These are phyloP conservation scores for Claviceps lovelessii DNA, from an alignment of 2,329 filamentous ascomycete species.

Conservation along the genomic window DNA sequence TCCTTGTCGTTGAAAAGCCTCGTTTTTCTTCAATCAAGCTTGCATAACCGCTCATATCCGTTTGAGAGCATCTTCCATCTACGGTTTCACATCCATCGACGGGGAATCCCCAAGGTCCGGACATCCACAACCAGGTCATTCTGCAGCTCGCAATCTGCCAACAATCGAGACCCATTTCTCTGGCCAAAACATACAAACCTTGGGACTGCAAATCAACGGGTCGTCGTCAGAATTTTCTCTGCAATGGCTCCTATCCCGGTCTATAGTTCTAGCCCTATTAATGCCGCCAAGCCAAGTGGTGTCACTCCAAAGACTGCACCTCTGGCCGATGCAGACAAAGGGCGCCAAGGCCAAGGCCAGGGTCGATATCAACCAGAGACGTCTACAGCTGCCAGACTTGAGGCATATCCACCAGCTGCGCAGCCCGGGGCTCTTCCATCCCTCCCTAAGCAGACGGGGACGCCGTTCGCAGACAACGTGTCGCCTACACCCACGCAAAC, in stretches of 20 bases:
- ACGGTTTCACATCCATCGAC: background rate
- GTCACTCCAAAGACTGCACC: constrained; percentile 30
- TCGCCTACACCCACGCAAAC: constrained; percentile 30
- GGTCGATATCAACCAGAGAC: constrained; percentile 2
- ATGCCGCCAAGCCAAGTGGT: constrained; percentile 37
- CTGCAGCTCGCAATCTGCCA: background rate
- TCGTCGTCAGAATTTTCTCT: background rate
- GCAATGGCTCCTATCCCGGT: constrained; percentile 49
- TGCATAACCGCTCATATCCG: background rate
- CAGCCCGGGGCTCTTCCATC: constrained; percentile 33
- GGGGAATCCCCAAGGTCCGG: background rate
- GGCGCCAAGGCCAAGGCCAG: background rate
- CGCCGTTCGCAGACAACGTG: constrained; percentile 19
- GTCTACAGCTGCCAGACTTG: constrained; percentile 6
- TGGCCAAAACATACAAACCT: background rate
- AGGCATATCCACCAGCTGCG: constrained; percentile 24
- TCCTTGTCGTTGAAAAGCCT: background rate
- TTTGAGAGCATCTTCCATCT: background rate
- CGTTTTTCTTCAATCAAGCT: background rate
- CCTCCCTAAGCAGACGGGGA: constrained; percentile 29
- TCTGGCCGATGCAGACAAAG: background rate
- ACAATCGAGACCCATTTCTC: background rate
- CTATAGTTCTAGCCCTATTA: constrained; percentile 45
- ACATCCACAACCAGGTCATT: background rate
- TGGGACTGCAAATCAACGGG: background rate